phyloP scores from a whole-genome alignment of 2,329 filamentous ascomycete genomes.

The Sporothrix mexicana region DNA sequence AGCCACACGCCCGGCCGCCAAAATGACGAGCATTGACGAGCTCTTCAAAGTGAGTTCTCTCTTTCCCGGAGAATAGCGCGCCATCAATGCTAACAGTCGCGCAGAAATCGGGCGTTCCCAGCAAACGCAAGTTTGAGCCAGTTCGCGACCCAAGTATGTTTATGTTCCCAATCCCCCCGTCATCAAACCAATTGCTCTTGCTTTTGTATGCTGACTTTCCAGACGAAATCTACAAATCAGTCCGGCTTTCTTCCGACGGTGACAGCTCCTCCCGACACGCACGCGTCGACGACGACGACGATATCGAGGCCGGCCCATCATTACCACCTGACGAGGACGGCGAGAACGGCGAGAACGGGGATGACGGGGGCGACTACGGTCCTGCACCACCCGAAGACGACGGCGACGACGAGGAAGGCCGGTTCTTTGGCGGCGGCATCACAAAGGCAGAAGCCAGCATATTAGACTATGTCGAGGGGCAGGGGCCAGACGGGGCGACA shows the following conservation, averaged over 20 bases:
- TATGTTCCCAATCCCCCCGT: slow-evolving; percentile 46
- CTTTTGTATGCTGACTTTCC: background rate
- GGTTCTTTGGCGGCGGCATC: slow-evolving; percentile 94
- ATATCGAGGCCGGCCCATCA: slow-evolving; percentile 57
- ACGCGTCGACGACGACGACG: slow-evolving; percentile 53
- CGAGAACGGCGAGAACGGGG: slow-evolving; percentile 50
- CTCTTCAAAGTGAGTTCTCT: slow-evolving; percentile 57
- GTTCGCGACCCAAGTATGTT: slow-evolving; percentile 66
- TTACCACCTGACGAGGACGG: slow-evolving; percentile 52
- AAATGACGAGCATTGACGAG: slow-evolving; percentile 64
- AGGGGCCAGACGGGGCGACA: slow-evolving; percentile 43
- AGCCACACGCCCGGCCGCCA: slow-evolving; percentile 20
- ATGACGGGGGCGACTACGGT: slow-evolving; percentile 56
- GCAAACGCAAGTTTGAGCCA: slow-evolving; percentile 69
- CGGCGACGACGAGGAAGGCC: slow-evolving; percentile 83
- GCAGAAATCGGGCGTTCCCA: slow-evolving; percentile 53
- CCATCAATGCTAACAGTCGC: background rate
- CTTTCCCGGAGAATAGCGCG: background rate
- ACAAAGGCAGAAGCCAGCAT: slow-evolving; percentile 80
- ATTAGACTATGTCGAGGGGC: slow-evolving; percentile 80
- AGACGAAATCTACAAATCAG: slow-evolving; percentile 70
- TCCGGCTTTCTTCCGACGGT: slow-evolving; percentile 55
- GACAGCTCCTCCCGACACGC: slow-evolving; percentile 51
- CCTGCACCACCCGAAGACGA: slow-evolving; percentile 57
- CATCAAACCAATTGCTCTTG: background rate